Evolutionary conservation across 345 rosid genomes (phyloP).

Genomic region (Eucalyptus curtisii): DNA sequence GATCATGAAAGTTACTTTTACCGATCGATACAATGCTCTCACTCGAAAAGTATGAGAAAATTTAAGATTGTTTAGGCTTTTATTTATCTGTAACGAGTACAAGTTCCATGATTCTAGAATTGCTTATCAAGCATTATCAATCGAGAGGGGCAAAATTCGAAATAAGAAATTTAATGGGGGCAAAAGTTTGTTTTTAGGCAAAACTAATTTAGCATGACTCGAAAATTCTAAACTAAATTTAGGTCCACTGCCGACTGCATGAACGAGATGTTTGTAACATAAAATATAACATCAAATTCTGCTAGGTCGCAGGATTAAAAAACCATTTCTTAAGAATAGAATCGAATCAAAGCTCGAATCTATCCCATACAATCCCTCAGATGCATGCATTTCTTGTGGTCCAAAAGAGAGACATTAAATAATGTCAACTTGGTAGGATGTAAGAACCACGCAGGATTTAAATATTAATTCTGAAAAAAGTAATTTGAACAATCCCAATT

Average conservation of each 20-base stretch:
- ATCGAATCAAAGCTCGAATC: neutral
- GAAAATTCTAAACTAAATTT: neutral
- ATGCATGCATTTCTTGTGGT: neutral
- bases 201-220: neutral
- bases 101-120: neutral
- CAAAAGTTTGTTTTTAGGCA: neutral
- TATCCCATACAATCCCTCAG: neutral
- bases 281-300: neutral
- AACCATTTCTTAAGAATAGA: neutral
- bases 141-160: neutral
- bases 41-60: rapidly evolving
- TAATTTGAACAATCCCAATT: neutral
- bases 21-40: neutral
- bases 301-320: neutral
- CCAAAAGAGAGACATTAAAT: neutral
- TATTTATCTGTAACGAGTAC: neutral
- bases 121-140: neutral
- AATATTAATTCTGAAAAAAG: neutral
- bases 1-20: neutral
- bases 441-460: neutral
- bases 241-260: neutral
- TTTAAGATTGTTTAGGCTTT: neutral
- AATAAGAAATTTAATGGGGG: neutral
- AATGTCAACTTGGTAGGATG: neutral
- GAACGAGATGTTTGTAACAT: neutral